Evolutionary conservation across 2,329 filamentous ascomycete genomes (phyloP).

Genomic region (Nothophoma quercina): DNA sequence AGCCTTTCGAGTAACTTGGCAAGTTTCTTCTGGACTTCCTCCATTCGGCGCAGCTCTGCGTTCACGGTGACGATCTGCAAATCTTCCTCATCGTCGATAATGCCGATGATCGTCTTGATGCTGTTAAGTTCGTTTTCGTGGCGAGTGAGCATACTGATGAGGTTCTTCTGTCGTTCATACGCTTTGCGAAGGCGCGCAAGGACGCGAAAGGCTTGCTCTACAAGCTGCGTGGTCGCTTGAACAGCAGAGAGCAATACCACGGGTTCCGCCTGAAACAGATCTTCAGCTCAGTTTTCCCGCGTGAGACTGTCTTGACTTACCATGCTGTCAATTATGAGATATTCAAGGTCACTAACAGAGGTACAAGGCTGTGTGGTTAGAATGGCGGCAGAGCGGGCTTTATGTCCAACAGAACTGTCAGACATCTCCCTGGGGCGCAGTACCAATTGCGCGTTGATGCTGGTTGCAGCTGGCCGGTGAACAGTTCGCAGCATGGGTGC

Average conservation of each 20-base stretch:
- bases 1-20: constrained; percentile 9
- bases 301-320: too few relatives aligned
- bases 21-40: constrained; percentile 7
- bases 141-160: constrained; percentile 15
- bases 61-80: constrained; percentile 12
- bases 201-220: constrained; percentile 20
- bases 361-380: not conserved
- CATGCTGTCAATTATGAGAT: not conserved
- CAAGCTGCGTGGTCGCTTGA: constrained; percentile 3
- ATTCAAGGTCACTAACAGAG: not conserved
- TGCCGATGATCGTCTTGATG: constrained; percentile 21
- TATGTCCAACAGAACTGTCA: not conserved
- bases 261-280: not conserved
- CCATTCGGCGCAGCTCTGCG: constrained; percentile 11
- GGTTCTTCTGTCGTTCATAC: constrained; percentile 19
- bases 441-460: not conserved
- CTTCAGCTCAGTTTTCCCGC: not conserved
- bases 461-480: constrained; percentile 2
- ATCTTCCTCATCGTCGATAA: constrained; percentile 23
- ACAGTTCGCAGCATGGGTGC: not conserved
- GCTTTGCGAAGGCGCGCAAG: constrained; percentile 22
- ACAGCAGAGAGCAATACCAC: constrained; percentile 7
- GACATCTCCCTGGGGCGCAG: constrained; percentile 2
- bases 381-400: not conserved
- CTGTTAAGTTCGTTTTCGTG: constrained; percentile 24